These are phyloP conservation scores for Theileria orientalis DNA, from an alignment of 169 alveolate species.

Conservation along the genomic window DNA sequence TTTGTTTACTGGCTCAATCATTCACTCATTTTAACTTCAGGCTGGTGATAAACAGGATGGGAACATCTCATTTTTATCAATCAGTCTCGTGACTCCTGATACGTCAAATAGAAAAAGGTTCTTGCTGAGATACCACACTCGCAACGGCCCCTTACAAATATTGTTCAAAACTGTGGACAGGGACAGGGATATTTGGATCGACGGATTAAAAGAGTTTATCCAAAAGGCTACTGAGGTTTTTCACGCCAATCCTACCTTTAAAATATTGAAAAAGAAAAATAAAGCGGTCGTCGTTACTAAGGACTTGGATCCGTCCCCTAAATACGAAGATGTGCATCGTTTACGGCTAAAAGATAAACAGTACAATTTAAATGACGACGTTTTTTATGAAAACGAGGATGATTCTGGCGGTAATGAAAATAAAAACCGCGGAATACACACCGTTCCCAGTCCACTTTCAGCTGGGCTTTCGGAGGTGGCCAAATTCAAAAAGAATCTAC, in stretches of 20 bases:
- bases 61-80: conserved; percentile 70
- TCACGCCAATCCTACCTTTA: conserved; percentile 14
- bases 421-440: neutral
- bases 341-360: neutral
- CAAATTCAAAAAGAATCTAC: neutral
- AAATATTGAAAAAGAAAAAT: conserved; percentile 12
- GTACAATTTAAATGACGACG: neutral
- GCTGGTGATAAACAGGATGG: conserved; percentile 58
- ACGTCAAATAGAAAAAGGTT: conserved; percentile 62
- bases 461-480: neutral
- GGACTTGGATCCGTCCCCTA: conserved; percentile 18
- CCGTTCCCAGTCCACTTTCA: neutral
- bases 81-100: conserved; percentile 77
- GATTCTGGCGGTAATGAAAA: neutral
- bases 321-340: neutral
- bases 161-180: conserved; percentile 74
- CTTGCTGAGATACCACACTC: conserved; percentile 76
- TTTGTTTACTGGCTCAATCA: too few relatives aligned
- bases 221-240: conserved; percentile 61
- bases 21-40: too few relatives aligned
- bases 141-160: conserved; percentile 68
- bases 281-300: conserved; percentile 15
- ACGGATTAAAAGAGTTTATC: conserved; percentile 78
- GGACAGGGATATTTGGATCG: conserved; percentile 80
- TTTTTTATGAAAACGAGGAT: neutral